Conservation (phyloP, 1,284 basidiomycete species). For the Cutaneotrichosporon sp. region DNA sequence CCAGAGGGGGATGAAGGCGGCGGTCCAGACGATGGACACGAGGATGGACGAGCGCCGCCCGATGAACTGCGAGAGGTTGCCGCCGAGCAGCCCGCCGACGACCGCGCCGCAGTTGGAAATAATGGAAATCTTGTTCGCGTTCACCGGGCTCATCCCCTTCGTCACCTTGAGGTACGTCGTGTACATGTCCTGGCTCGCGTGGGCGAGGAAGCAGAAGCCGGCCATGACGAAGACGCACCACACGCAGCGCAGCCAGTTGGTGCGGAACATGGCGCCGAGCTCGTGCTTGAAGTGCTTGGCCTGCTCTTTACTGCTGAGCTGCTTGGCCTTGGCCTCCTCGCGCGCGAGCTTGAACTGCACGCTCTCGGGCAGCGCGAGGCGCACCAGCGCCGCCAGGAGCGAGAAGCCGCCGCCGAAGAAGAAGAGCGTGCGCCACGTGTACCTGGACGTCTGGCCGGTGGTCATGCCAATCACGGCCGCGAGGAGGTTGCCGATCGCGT, state of each 20-base stretch:
- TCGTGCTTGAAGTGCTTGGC: conserved; percentile 72
- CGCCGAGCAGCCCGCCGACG: conserved; percentile 73
- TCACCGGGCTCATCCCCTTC: conserved; percentile 48
- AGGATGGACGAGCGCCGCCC: conserved; percentile 69
- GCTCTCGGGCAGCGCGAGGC: conserved; percentile 75
- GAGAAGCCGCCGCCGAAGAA: conserved; percentile 64
- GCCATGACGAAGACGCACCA: conserved; percentile 63
- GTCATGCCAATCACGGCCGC: conserved; percentile 68
- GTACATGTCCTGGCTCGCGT: conserved; percentile 59
- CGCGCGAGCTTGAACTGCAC: conserved; percentile 62
- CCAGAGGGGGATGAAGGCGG: conserved; percentile 65
- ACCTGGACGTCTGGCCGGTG: conserved; percentile 39
- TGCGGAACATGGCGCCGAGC: conserved; percentile 68
- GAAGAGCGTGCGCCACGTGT: conserved; percentile 56
- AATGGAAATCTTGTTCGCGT: conserved; percentile 80
- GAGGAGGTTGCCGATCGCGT: conserved; percentile 59
- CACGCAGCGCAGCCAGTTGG: conserved; percentile 75
- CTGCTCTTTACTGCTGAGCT: conserved; percentile 55
- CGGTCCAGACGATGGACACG: conserved; percentile 59
- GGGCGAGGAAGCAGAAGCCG: conserved; percentile 88
- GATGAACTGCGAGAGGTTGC: conserved; percentile 75
- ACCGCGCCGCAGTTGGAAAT: conserved; percentile 70
- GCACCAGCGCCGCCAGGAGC: conserved; percentile 67
- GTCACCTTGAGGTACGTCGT: conserved; percentile 30
- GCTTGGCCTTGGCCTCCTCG: conserved; percentile 41